These are phyloP conservation scores for Rhizopogon vulgaris DNA, from an alignment of 768 basidiomycete genomes.

Conservation along the genomic window DNA sequence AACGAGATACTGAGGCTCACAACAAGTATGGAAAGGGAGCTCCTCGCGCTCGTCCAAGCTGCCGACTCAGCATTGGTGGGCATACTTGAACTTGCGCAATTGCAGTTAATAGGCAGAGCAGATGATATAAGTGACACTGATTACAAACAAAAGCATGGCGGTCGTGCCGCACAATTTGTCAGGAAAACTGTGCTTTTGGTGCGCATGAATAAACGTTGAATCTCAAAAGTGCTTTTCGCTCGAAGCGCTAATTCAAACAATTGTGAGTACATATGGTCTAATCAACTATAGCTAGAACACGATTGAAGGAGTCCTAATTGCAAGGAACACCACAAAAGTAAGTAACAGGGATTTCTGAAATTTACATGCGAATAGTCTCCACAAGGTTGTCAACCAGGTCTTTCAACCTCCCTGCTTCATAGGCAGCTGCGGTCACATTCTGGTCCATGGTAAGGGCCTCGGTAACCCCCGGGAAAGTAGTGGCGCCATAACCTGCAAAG, in stretches of 20 bases:
- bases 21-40: slow-evolving; percentile 19
- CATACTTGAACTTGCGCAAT: not conserved
- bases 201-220: no score
- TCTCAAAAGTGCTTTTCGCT: not conserved
- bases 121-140: no score
- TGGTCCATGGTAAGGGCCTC: slow-evolving; percentile 70
- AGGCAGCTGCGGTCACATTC: slow-evolving; percentile 52
- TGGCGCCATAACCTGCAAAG: slow-evolving; percentile 66
- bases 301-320: not conserved
- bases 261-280: not conserved
- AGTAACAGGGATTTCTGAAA: not conserved
- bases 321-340: not conserved
- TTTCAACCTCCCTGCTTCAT: slow-evolving; percentile 58
- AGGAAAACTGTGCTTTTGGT: no score
- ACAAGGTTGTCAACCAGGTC: slow-evolving; percentile 47
- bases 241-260: not conserved
- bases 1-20: slow-evolving; percentile 41
- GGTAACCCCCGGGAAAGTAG: slow-evolving; percentile 73
- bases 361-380: slow-evolving; percentile 20
- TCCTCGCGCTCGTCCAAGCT: slow-evolving; percentile 10
- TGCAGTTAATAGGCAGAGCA: no score
- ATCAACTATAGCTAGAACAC: not conserved
- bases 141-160: no score
- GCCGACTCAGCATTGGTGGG: slow-evolving; percentile 1
- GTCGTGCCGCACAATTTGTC: no score